These are phyloP conservation scores for Teratosphaeria pseudoeucalypti DNA, from an alignment of 2,329 filamentous ascomycete species.

Conservation along the genomic window DNA sequence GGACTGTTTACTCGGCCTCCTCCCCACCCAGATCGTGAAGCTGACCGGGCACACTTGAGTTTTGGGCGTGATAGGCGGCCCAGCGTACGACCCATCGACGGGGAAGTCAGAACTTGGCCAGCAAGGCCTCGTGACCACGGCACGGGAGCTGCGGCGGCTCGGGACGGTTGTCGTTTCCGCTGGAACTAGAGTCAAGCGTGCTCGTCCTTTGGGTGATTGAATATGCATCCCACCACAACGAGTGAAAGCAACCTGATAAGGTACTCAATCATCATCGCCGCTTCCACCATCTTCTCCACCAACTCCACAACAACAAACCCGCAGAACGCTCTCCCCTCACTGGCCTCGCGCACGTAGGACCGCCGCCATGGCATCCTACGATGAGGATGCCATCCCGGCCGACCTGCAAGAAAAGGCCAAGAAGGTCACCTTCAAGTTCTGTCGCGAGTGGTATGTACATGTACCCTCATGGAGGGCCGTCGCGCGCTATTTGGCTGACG, in stretches of 20 bases:
- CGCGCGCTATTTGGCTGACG: background rate
- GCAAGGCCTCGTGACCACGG: background rate
- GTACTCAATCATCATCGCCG: no score
- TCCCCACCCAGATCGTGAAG: background rate
- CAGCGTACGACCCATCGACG: background rate
- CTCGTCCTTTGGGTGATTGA: background rate
- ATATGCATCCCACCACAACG: background rate
- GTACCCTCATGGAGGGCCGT: slow-evolving; percentile 9
- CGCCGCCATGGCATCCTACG: slow-evolving; percentile 15
- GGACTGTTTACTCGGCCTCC: background rate
- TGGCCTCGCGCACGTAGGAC: background rate
- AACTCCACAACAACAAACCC: background rate
- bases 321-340: background rate
- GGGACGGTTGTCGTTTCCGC: background rate
- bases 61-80: background rate
- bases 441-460: slow-evolving; percentile 71
- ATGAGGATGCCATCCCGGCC: slow-evolving; percentile 26
- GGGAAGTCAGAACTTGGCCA: background rate
- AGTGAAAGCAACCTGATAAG: background rate
- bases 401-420: slow-evolving; percentile 36
- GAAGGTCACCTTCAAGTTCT: slow-evolving; percentile 95
- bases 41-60: background rate
- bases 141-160: background rate
- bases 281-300: background rate
- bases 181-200: background rate